Evolutionary conservation across 768 basidiomycete genomes (phyloP).

Genomic region (Scleroderma citrinum): DNA sequence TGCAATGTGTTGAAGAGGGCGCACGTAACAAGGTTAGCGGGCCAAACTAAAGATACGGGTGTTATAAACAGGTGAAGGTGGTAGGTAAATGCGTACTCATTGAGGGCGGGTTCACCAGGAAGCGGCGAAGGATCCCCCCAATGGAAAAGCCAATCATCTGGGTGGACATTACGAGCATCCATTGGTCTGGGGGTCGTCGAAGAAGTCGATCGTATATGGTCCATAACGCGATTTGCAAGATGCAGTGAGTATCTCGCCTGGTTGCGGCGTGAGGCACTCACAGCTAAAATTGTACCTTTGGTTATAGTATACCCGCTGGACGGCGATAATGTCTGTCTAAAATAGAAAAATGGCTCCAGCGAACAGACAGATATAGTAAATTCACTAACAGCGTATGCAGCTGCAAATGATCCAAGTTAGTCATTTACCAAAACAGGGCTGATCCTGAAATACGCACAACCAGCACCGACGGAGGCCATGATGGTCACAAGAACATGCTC

Average conservation of each 20-base stretch:
- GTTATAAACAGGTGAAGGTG: constrained; percentile 43
- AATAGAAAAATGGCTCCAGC: constrained; percentile 1
- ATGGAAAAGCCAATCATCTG: constrained; percentile 56
- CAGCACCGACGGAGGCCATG: constrained; percentile 49
- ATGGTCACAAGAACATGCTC: constrained; percentile 65
- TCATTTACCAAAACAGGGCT: not conserved
- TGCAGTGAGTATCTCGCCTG: not conserved
- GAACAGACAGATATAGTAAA: not conserved
- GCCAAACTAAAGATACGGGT: constrained; percentile 51
- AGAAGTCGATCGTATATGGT: not conserved
- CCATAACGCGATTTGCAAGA: not conserved
- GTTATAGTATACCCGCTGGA: constrained; percentile 65
- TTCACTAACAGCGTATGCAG: constrained; percentile 41
- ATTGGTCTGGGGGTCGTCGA: constrained; percentile 36
- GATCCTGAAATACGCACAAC: constrained; percentile 12
- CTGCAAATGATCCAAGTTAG: constrained; percentile 8
- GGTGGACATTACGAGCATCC: constrained; percentile 65
- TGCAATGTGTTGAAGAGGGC: constrained; percentile 74
- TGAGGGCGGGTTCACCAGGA: constrained; percentile 53
- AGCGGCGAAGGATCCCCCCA: constrained; percentile 46
- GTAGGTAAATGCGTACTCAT: constrained; percentile 39
- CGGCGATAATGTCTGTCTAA: constrained; percentile 64
- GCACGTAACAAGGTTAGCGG: constrained; percentile 61
- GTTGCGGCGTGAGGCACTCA: constrained; percentile 20
- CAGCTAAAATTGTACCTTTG: constrained; percentile 49